Percentiles rank a stretch among this genome's conserved stretches.
Conservation (phyloP, 108 stramenopile species). For the Thalassiosira profunda region DNA sequence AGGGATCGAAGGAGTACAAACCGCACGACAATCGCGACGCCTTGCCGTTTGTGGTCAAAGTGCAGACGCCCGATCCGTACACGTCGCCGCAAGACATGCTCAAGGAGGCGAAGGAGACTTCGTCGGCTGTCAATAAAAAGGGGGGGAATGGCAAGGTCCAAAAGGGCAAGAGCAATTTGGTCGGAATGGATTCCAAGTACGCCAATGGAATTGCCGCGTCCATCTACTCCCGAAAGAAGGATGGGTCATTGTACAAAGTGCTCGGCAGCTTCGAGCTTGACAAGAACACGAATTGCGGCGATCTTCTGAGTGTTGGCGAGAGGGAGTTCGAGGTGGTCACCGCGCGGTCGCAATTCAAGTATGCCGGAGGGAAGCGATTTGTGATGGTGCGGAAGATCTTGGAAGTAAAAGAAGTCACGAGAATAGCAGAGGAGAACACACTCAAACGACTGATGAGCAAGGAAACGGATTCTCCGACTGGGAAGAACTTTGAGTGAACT, state of each 20-base stretch:
- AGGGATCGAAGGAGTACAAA: conserved; percentile 49
- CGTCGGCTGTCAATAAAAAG: conserved; percentile 25
- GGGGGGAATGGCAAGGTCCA: conserved; percentile 21
- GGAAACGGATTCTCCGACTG: not conserved
- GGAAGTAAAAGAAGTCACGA: conserved; percentile 75
- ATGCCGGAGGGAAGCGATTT: conserved; percentile 70
- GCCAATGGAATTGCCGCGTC: conserved; percentile 47
- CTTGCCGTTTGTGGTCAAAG: conserved; percentile 70
- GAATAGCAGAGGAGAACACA: conserved; percentile 59
- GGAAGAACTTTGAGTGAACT: conserved; percentile 25
- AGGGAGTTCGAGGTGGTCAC: conserved; percentile 65
- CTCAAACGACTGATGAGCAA: conserved; percentile 24
- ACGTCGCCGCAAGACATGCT: conserved; percentile 50
- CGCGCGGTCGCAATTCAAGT: conserved; percentile 56
- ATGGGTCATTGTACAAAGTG: conserved; percentile 47
- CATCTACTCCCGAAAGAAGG: conserved; percentile 18
- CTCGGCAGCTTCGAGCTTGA: conserved; percentile 80
- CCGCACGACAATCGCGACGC: conserved; percentile 82
- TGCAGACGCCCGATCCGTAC: conserved; percentile 83
- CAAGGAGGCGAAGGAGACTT: conserved; percentile 51
- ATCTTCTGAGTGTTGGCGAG: conserved; percentile 66
- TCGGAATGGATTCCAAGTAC: conserved; percentile 30
- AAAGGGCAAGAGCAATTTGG: conserved; percentile 24
- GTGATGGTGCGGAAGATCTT: conserved; percentile 80
- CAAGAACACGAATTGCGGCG: conserved; percentile 79